These are phyloP conservation scores for Carex scoparia DNA, from an alignment of 176 grass and related monocot species.

Conservation along the genomic window DNA sequence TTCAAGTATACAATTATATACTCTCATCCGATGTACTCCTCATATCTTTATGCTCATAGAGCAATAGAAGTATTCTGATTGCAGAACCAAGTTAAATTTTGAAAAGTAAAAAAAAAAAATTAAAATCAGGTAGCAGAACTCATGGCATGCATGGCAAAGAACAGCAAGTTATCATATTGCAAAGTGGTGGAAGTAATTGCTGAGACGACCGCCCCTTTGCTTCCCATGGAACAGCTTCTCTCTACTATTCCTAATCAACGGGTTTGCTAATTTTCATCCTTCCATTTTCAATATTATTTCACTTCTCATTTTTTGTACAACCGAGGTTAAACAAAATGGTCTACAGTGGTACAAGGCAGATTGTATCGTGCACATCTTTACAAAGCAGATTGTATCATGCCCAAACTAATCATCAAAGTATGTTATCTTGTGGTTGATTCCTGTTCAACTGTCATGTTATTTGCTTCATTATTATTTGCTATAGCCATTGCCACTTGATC, in stretches of 20 bases:
- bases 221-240: constrained; percentile 75
- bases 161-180: constrained; percentile 55
- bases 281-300: background rate
- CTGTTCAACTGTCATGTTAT: background rate
- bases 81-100: background rate
- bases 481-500: background rate
- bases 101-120: background rate
- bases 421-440: background rate
- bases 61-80: background rate
- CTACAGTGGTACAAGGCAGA: background rate
- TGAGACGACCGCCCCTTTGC: constrained; percentile 66
- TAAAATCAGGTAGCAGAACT: constrained; percentile 60
- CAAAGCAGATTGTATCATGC: background rate
- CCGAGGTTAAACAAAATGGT: background rate
- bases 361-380: background rate
- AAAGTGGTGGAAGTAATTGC: constrained; percentile 75
- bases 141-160: constrained; percentile 62
- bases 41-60: background rate
- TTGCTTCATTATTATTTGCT: background rate
- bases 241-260: constrained; percentile 46
- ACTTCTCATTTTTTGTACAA: background rate
- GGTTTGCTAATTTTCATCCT: constrained; percentile 25
- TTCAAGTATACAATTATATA: background rate
- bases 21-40: background rate
- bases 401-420: background rate